Base-by-base conservation (phyloP, 1,284 basidiomycete species). In the Cryptococcus amylolentus region DNA sequence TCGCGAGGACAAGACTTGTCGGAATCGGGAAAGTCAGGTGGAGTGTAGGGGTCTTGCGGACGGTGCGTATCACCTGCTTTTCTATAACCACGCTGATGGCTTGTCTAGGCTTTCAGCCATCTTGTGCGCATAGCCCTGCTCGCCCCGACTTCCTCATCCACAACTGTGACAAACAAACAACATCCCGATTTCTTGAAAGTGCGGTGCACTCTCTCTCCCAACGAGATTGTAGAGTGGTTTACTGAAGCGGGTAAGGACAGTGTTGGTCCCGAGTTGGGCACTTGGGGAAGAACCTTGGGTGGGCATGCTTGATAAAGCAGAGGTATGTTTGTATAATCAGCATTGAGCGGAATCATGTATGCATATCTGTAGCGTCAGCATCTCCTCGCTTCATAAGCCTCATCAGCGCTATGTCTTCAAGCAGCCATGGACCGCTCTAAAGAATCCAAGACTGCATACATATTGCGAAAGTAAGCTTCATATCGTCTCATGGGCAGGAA, bases 151-250 rank as follows among this genome's bases (percentile, higher is more conserved):
- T 62, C 62, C 8, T 61, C 55, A 4, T 62, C 57, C 9, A 65
- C 56, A n/a, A 20, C 37, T 16, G 16, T 10, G 18, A 14, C 37
- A 37, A 40, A 40, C 49, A 14, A 26, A 16, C 57, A 63, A 46
- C 67, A 64, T 49, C 69, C 64, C 5, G 64, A 67, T 23, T 79
- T 77, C 46, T 62, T 67, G 13, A 73, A 71, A 57, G 70, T 75
- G 14, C 61, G 76, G 39, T 69, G 71, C 55, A 64, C 71, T 4
- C 58, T 79, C 16, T 55, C 62, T 1, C 68, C 75, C 12, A 68
- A 71, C 44, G 77, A 79, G 56, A 65, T 77, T 13, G 71, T 77
- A 6, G 70, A 63, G 23, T 78, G 70, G 57, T 78, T 79, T 64
- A 70, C 71, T 44, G 70, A 65, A 1, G 71, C 72, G 37, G 75